phyloP scores from a whole-genome alignment of 2,329 filamentous ascomycete species.

The Ascochyta fabae region DNA sequence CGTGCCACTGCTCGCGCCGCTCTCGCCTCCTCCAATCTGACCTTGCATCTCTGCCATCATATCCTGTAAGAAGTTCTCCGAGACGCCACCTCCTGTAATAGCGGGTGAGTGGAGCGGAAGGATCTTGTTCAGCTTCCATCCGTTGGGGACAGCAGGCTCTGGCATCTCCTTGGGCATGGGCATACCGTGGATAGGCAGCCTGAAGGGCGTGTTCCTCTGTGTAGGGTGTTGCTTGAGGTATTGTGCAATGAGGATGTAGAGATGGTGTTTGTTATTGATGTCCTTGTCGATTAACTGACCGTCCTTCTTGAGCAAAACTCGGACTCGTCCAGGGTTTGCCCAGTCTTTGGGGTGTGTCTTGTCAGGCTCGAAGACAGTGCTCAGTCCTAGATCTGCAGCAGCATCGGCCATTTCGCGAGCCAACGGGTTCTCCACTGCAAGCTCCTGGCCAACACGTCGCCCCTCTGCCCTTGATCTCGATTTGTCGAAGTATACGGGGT shows the following conservation, averaged over 20 bases:
- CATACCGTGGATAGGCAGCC: slow-evolving; percentile 75
- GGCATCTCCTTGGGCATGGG: slow-evolving; percentile 72
- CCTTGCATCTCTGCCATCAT: slow-evolving; percentile 93
- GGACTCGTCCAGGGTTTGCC: slow-evolving; percentile 92
- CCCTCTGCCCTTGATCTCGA: slow-evolving; percentile 77
- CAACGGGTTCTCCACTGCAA: slow-evolving; percentile 83
- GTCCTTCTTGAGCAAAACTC: slow-evolving; percentile 73
- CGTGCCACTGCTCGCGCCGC: slow-evolving; percentile 31
- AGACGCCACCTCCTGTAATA: slow-evolving; percentile 89
- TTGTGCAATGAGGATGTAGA: slow-evolving; percentile 79
- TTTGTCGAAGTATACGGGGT: slow-evolving; percentile 94
- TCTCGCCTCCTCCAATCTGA: slow-evolving; percentile 35
- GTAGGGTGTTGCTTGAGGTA: slow-evolving; percentile 82
- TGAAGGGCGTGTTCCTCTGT: slow-evolving; percentile 71
- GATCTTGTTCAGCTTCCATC: slow-evolving; percentile 88
- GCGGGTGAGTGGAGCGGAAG: slow-evolving; percentile 88
- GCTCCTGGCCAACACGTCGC: slow-evolving; percentile 73
- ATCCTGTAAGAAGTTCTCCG: slow-evolving; percentile 92
- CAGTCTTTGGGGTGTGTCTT: slow-evolving; percentile 97
- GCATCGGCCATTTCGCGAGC: slow-evolving; percentile 89
- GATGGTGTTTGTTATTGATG: slow-evolving; percentile 81
- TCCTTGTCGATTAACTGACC: slow-evolving; percentile 57
- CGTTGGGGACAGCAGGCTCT: slow-evolving; percentile 71
- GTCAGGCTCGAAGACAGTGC: slow-evolving; percentile 84
- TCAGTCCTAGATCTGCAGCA: slow-evolving; percentile 66